phyloP scores from a whole-genome alignment of 192 early-diverging fungal species.

The Chytriomyces sp. region DNA sequence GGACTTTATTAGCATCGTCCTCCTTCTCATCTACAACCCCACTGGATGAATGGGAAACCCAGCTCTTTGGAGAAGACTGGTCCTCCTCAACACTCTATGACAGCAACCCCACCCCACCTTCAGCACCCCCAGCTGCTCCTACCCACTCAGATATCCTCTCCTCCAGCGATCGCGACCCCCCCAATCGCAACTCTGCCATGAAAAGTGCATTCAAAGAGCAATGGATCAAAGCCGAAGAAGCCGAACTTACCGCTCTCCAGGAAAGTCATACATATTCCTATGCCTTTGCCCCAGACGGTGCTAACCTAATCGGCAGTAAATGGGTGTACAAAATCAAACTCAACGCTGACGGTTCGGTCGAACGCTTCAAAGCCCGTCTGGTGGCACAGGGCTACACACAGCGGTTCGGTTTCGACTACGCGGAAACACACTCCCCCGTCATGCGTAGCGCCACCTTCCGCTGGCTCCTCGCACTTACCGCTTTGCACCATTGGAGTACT shows the following conservation, averaged over 20 bases:
- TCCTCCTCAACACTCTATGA: too few relatives aligned
- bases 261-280: neutral
- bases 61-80: too few relatives aligned
- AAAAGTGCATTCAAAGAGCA: neutral
- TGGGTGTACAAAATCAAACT: conserved; percentile 36
- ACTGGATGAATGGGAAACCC: too few relatives aligned
- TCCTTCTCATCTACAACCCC: too few relatives aligned
- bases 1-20: too few relatives aligned
- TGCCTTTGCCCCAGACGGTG: neutral
- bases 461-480: conserved; percentile 16
- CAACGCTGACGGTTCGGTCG: conserved; percentile 1
- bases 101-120: too few relatives aligned
- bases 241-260: neutral
- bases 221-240: neutral
- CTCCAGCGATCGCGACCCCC: too few relatives aligned
- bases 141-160: too few relatives aligned
- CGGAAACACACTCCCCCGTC: conserved; percentile 40
- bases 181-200: neutral
- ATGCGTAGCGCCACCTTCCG: conserved; percentile 17
- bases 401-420: conserved; percentile 39
- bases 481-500: neutral
- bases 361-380: conserved; percentile 43
- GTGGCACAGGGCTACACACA: conserved; percentile 43
- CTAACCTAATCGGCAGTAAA: conserved; percentile 11
- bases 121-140: too few relatives aligned